Evolutionary conservation across 345 rosid genomes (phyloP).

Genomic region (Psidium guajava): DNA sequence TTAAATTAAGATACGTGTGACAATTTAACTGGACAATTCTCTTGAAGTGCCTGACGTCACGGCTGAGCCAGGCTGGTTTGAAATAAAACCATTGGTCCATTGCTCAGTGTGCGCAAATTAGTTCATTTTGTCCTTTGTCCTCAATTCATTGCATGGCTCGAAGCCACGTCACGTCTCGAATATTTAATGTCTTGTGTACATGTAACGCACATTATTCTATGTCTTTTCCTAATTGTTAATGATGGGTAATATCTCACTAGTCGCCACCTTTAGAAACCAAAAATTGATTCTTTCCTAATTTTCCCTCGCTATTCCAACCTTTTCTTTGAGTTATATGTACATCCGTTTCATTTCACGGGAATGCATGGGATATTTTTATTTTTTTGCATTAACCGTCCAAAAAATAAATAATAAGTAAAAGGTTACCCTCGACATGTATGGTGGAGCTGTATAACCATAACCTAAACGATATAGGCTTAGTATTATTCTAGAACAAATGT

Average conservation of each 20-base stretch:
- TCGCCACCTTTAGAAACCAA: neutral
- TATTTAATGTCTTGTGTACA: neutral
- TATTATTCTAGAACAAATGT: neutral
- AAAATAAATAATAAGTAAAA: neutral
- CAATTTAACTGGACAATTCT: neutral
- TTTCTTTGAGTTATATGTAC: neutral
- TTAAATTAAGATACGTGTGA: neutral
- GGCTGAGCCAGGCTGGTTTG: neutral
- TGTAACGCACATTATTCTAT: neutral
- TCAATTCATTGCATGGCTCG: constrained; percentile 10
- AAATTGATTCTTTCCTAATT: neutral
- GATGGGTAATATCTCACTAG: neutral
- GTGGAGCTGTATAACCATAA: neutral
- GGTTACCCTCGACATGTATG: neutral
- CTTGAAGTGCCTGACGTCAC: neutral
- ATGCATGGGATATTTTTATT: neutral
- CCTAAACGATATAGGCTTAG: neutral
- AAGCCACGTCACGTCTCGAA: constrained; percentile 5
- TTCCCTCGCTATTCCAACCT: neutral
- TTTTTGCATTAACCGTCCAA: neutral
- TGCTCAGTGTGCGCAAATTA: neutral
- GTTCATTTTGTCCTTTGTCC: constrained; percentile 7
- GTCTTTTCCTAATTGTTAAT: neutral
- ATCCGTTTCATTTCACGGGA: neutral
- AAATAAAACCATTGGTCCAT: neutral